Evolutionary conservation across 768 basidiomycete species (phyloP).

Genomic region (Leccinum sublutescens): DNA sequence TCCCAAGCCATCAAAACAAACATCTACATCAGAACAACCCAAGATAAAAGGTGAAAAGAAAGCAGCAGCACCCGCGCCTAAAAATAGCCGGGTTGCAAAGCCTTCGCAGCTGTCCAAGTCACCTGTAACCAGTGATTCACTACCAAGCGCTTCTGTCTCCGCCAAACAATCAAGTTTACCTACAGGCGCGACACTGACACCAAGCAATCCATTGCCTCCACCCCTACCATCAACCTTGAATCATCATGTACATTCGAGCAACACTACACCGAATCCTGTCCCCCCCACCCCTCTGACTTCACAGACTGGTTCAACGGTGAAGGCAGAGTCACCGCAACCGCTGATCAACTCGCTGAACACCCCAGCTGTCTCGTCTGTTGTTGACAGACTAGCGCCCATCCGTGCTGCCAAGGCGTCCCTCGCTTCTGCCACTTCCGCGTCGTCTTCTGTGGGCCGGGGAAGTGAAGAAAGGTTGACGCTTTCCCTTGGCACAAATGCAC

Average conservation of each 20-base stretch:
- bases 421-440: constrained; percentile 2
- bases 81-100: not conserved
- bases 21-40: not conserved
- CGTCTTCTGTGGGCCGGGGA: constrained; percentile 9
- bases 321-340: constrained; percentile 20
- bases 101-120: constrained; percentile 7
- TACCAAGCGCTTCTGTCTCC: constrained; percentile 9
- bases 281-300: constrained; percentile 1
- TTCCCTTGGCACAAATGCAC: not conserved
- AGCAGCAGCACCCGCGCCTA: not conserved
- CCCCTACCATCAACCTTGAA: not conserved
- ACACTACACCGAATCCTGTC: not conserved
- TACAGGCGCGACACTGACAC: not conserved
- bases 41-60: constrained; percentile 12
- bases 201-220: not conserved
- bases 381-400: constrained; percentile 34
- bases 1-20: constrained; percentile 11
- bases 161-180: not conserved
- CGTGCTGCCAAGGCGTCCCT: constrained; percentile 33
- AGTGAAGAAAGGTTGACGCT: not conserved
- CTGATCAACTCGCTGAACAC: constrained; percentile 10
- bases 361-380: constrained; percentile 1
- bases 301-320: constrained; percentile 14
- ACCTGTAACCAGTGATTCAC: constrained; percentile 21
- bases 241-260: not conserved